Base-by-base conservation (phyloP, 306 rosid genomes). In the Quercus dentata region DNA sequence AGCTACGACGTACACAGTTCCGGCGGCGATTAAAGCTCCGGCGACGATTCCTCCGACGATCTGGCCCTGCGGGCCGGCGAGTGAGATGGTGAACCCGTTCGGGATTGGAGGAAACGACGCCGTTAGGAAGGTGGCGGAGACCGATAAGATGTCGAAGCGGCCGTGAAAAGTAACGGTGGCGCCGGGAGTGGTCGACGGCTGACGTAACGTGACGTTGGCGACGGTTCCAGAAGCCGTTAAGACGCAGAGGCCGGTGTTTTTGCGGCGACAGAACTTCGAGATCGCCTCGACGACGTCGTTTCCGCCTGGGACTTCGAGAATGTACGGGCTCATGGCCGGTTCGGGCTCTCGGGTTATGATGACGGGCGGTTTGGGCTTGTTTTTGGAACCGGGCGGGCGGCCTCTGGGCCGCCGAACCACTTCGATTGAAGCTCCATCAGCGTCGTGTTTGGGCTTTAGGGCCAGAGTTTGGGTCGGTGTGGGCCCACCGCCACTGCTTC, bases 31-130 rank as follows among this genome's bases (percentile, higher is more conserved):
- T 23, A 95, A 65, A 0, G 74, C 70, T 0, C 99, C 98, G 21
- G 86, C 85, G 46, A 95, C 97, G 1, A 89, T 18, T 1, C 99
- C 99, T 11, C 99, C 98, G 5, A 95, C 92, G 86, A 95, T 87
- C 97, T 93, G 99, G 2, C 99, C 99, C 71, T 93, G 98, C 0
- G 98, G 97, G 1, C 98, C 99, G 0, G 97, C 97, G 6, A 95
- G 89, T 0, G 97, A 90, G 87, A 93, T 90, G n/a, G 97, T 75
- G 76, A 96, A 91, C 6, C 90, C 92, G 57, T 61, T 90, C 0
- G 96, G 91, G 3, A 84, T 51, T 1, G 85, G 46, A 0, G 87
- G 87, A 2, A 65, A 71, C 17, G 81, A 27, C 5, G 79, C 71
- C 41, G 82, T 4, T 85, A 96, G 78, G 20, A 96, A 91, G 4